Base-by-base conservation (phyloP, 371 early-diverging fungal species). In the Blyttiomyces sp. region DNA sequence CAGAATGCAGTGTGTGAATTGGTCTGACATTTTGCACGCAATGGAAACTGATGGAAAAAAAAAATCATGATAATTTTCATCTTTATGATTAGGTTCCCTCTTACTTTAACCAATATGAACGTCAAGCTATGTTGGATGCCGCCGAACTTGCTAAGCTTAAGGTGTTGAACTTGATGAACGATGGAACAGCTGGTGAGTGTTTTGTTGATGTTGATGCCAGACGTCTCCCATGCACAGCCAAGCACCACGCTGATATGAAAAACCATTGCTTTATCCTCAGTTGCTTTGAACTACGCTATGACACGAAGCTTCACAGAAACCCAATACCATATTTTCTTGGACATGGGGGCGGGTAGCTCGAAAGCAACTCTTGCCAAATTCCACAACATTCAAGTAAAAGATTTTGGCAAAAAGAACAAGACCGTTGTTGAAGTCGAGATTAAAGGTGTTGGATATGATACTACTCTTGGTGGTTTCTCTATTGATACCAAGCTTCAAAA, bases 261-360 rank as follows among this genome's bases (percentile, higher is more conserved):
- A 48, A 57, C 23, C 23, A 42, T 30, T 39, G 17, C 39, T 27
- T 54, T 16, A 27, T 60, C 19, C 2, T 13, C 51, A 64, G 95
- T 93, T 32, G 98, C 97, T 3, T 75, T 96, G 36, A 94, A 93
- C 77, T 96, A 91, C 74, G 96, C 93, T 33, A 85, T 91, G 70
- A 81, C 73, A 58, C 75, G 88, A 36, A 76, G 79, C 7, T 90
- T 94, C 66, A 75, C 79, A 5, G 81, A 81, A 32, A 84, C 88
- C 4, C 88, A 94, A 63, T 80, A 86, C 66, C 93, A 95, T 68
- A 73, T 96, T 53, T 92, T 96, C 69, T 95, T 88, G 69, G 97
- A 96, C 76, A 91, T 95, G 91, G 98, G 98, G 3, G 95, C 97
- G 16, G 93, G 94, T 7, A 90, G 88, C 60, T 95, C 97, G 1